phyloP scores from a whole-genome alignment of 257 asterid genomes.

The Thymus mandschuricus region DNA sequence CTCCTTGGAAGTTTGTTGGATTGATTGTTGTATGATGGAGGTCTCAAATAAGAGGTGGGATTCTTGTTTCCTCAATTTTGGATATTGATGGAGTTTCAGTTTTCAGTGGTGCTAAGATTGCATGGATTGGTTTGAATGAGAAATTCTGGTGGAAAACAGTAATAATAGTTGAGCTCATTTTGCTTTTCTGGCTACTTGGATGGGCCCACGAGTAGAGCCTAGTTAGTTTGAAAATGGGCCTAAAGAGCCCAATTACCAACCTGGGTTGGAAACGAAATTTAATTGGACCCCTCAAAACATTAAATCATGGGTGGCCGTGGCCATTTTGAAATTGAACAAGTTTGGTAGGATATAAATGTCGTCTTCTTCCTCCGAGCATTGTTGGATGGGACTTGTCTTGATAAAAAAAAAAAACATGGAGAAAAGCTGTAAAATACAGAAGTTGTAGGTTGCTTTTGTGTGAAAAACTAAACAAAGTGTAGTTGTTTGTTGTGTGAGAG shows the following conservation, averaged over 20 bases:
- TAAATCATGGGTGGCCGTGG: not conserved
- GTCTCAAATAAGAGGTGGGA: slow-evolving; percentile 5
- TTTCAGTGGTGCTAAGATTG: not conserved
- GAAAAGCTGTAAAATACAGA: slow-evolving; percentile 15
- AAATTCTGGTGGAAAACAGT: not conserved
- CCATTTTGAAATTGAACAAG: not conserved
- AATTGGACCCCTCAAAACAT: too few relatives aligned
- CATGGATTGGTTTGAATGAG: not conserved
- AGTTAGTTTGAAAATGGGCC: too few relatives aligned
- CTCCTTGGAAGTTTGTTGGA: not conserved
- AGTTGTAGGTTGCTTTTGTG: not conserved
- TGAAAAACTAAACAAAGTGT: not conserved
- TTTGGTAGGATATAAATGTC: not conserved
- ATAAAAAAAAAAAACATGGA: not conserved
- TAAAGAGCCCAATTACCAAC: too few relatives aligned
- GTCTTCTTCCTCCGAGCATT: not conserved
- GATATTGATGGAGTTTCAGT: slow-evolving; percentile 6
- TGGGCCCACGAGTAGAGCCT: too few relatives aligned
- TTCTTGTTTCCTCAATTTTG: slow-evolving; percentile 1
- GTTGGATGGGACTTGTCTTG: slow-evolving; percentile 26
- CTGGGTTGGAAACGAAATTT: too few relatives aligned
- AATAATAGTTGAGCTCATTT: too few relatives aligned
- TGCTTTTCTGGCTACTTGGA: too few relatives aligned
- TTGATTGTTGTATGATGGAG: not conserved
- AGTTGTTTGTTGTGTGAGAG: not conserved